Percentiles rank a stretch among this genome's conserved stretches.
Evolutionary conservation across 331 rosid species (phyloP).

Genomic region (Rhamnella rubrinervis): DNA sequence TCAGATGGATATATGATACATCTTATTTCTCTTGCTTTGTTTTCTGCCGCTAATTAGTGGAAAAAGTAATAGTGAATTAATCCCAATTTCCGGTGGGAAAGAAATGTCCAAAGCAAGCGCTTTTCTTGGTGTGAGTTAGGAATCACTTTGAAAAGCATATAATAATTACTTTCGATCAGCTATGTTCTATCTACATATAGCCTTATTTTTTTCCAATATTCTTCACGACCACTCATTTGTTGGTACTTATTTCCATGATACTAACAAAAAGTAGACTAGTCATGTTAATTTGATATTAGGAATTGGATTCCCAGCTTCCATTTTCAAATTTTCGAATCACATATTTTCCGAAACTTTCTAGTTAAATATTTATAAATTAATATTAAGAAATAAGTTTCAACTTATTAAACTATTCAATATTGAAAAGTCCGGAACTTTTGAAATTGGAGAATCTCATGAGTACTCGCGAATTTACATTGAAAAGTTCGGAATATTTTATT

Average conservation of each 20-base stretch:
- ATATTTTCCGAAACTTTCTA: too few relatives aligned
- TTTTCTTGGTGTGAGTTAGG: slow-evolving; percentile 12
- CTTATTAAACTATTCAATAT: too few relatives aligned
- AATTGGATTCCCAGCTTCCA: too few relatives aligned
- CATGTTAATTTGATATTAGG: too few relatives aligned
- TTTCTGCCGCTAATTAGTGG: slow-evolving; percentile 4
- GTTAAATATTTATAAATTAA: too few relatives aligned
- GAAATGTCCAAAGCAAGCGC: slow-evolving; percentile 23
- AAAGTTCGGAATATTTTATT: too few relatives aligned
- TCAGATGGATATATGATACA: not conserved
- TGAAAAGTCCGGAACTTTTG: too few relatives aligned
- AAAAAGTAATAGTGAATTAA: not conserved
- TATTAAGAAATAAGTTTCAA: too few relatives aligned
- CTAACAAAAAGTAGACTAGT: too few relatives aligned
- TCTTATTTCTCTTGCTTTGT: not conserved
- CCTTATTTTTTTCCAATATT: slow-evolving; percentile 2
- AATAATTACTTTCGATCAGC: slow-evolving; percentile 5
- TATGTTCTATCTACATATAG: not conserved
- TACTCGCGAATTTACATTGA: too few relatives aligned
- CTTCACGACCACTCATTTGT: slow-evolving; percentile 25
- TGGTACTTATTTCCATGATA: not conserved
- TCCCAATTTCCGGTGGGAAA: slow-evolving; percentile 19
- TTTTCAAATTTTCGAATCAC: too few relatives aligned
- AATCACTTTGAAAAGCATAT: slow-evolving; percentile 26
- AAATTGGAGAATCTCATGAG: too few relatives aligned